Percentiles rank a stretch among this genome's conserved stretches.
Conservation (phyloP, 1,139 yeast genomes). For the Blastobotrys illinoisensis region DNA sequence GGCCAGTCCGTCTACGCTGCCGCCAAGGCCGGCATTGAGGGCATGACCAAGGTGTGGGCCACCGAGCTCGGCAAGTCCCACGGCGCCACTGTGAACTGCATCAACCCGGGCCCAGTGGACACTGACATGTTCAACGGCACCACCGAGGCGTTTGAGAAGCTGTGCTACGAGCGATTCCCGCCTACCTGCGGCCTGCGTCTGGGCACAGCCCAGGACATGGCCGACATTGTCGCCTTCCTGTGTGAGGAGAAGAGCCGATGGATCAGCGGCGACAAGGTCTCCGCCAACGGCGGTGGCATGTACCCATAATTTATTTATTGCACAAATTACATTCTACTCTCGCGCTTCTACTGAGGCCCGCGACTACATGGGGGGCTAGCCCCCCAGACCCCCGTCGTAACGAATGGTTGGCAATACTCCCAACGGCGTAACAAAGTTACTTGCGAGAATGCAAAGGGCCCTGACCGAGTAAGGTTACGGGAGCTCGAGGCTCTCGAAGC, state of each 20-base stretch:
- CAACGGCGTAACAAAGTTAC: too few species aligned
- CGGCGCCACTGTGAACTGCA: constrained; percentile 28
- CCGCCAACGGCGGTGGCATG: constrained; percentile 12
- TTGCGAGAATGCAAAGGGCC: too few species aligned
- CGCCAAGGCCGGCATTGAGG: constrained; percentile 59
- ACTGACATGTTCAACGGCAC: constrained; percentile 15
- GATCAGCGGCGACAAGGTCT: constrained; percentile 9
- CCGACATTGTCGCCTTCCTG: constrained; percentile 12
- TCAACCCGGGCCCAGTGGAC: constrained; percentile 26
- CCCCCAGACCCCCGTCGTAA: too few species aligned
- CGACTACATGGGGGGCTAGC: too few species aligned
- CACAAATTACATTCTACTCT: too few species aligned
- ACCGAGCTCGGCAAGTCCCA: constrained; percentile 40
- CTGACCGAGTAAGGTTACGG: too few species aligned
- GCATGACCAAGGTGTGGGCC: constrained; percentile 51
- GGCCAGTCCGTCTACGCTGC: constrained; percentile 67
- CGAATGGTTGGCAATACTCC: too few species aligned
- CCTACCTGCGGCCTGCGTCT: constrained; percentile 6
- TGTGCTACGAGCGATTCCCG: constrained; percentile 1
- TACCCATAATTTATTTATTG: constrained; percentile 3
- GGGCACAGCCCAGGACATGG: constrained; percentile 11
- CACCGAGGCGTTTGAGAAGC: constrained; percentile 9
- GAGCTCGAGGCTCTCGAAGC: too few species aligned
- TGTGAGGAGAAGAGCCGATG: constrained; percentile 9
- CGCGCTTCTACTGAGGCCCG: too few species aligned